Conservation (phyloP, 106 monocot genomes). For the Apostasia ramifera region DNA sequence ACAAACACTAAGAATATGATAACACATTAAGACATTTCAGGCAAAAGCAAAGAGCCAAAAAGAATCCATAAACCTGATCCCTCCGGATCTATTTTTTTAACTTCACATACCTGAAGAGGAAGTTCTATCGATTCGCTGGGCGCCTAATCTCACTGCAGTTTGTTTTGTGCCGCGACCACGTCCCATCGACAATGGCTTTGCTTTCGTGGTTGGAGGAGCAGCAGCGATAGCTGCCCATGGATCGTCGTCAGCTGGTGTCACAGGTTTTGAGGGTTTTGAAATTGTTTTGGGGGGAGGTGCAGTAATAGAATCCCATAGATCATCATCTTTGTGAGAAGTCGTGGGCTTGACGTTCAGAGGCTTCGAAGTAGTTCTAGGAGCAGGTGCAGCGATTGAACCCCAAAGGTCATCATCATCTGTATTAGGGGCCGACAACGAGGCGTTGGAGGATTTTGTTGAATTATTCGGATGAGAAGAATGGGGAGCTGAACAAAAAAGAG, state of each 20-base stretch:
- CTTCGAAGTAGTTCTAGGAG: conserved; percentile 40
- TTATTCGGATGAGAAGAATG: conserved; percentile 22
- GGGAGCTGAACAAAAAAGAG: conserved; percentile 12
- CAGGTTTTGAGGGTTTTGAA: conserved; percentile 21
- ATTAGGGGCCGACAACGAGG: conserved; percentile 20
- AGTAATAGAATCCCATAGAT: conserved; percentile 76
- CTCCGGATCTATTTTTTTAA: neutral
- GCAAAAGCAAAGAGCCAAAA: neutral
- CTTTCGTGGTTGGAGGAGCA: conserved; percentile 74
- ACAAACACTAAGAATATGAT: too few relatives aligned
- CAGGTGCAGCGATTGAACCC: conserved; percentile 56
- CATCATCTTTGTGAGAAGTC: conserved; percentile 33
- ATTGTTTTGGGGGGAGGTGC: conserved; percentile 49
- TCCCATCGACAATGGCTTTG: conserved; percentile 75
- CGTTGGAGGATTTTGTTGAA: neutral
- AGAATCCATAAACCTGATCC: neutral
- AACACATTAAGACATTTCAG: neutral
- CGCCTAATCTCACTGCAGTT: conserved; percentile 54
- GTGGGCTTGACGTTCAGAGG: conserved; percentile 30
- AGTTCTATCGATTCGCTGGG: conserved; percentile 68
- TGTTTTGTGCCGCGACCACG: conserved; percentile 63
- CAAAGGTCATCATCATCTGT: conserved; percentile 64
- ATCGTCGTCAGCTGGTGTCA: conserved; percentile 35
- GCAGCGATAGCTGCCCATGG: conserved; percentile 95
- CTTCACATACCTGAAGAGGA: conserved; percentile 44